A percentile compares a stretch with the other conserved stretches of the same genome.
These are phyloP conservation scores for Terfezia claveryi DNA, from an alignment of 495 filamentous ascomycete species.

Conservation along the genomic window DNA sequence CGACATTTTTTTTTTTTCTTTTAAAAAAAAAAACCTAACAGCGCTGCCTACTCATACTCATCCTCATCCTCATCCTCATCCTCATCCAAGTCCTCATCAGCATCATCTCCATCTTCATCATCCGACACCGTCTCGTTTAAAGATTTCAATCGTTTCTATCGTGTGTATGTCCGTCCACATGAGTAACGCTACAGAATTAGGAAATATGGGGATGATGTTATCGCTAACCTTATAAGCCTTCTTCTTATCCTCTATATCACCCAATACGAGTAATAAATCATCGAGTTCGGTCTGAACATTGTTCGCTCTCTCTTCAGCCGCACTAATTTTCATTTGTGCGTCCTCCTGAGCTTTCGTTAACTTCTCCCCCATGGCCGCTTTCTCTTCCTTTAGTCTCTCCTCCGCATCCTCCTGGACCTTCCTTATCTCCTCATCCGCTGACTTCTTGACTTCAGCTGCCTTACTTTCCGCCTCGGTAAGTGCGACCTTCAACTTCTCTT, in stretches of 20 bases:
- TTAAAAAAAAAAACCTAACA: not conserved
- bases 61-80: conserved; percentile 27
- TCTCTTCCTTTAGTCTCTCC: not conserved
- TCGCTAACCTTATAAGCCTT: conserved; percentile 48
- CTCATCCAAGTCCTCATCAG: conserved; percentile 39
- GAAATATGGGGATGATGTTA: conserved; percentile 10
- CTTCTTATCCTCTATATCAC: conserved; percentile 72
- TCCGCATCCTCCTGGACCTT: not conserved
- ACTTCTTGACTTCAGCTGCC: not conserved
- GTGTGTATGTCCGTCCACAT: conserved; percentile 7
- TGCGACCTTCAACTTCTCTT: not conserved
- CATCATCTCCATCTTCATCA: conserved; percentile 49
- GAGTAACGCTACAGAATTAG: conserved; percentile 8
- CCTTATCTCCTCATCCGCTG: not conserved
- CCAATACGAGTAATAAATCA: conserved; percentile 68
- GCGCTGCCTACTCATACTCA: not conserved
- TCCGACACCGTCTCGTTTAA: conserved; percentile 57
- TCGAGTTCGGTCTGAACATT: conserved; percentile 51
- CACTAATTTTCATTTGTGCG: conserved; percentile 19
- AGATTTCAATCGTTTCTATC: conserved; percentile 46
- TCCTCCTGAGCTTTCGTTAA: conserved; percentile 13
- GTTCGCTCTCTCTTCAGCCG: conserved; percentile 36
- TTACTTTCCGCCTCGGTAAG: not conserved
- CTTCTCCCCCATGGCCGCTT: conserved; percentile 17
- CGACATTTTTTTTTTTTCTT: too few species aligned